Conservation (phyloP, 495 filamentous ascomycete genomes). For the Oidiodendron maius region DNA sequence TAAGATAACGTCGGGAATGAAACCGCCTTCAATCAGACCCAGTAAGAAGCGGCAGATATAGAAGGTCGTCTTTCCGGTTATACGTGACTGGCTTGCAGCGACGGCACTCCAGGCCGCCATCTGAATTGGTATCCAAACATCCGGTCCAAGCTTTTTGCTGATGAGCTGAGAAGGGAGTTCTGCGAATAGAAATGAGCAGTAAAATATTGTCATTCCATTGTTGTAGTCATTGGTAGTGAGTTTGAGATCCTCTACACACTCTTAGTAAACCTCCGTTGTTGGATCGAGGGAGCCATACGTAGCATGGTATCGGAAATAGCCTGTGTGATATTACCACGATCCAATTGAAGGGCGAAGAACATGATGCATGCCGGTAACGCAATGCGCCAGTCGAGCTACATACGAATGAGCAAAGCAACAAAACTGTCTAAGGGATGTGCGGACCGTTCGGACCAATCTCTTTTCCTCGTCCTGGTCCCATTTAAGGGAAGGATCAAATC, state of each 20-base stretch:
- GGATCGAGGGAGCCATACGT: background rate
- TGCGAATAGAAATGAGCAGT: constrained; percentile 56
- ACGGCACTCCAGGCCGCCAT: constrained; percentile 76
- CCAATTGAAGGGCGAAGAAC: constrained; percentile 79
- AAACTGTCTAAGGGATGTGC: background rate
- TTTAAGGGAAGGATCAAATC: constrained; percentile 64
- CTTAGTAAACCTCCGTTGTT: background rate
- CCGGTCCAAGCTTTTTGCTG: constrained; percentile 70
- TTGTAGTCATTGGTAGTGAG: constrained; percentile 73
- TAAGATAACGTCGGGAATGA: constrained; percentile 42
- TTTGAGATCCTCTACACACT: constrained; percentile 31
- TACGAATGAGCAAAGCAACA: background rate
- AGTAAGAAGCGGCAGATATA: constrained; percentile 31
- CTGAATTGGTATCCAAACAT: constrained; percentile 80
- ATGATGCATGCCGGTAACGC: constrained; percentile 39
- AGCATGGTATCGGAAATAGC: constrained; percentile 70
- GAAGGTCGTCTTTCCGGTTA: constrained; percentile 30
- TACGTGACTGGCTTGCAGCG: constrained; percentile 57
- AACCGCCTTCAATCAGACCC: constrained; percentile 44
- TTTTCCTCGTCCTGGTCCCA: constrained; percentile 68
- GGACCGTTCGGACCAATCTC: constrained; percentile 54
- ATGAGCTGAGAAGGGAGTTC: constrained; percentile 72
- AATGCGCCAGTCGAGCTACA: constrained; percentile 29
- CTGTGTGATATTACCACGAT: constrained; percentile 69
- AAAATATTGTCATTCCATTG: constrained; percentile 69